phyloP scores from a whole-genome alignment of 1,284 basidiomycete species.

The Dichomitus squalens region DNA sequence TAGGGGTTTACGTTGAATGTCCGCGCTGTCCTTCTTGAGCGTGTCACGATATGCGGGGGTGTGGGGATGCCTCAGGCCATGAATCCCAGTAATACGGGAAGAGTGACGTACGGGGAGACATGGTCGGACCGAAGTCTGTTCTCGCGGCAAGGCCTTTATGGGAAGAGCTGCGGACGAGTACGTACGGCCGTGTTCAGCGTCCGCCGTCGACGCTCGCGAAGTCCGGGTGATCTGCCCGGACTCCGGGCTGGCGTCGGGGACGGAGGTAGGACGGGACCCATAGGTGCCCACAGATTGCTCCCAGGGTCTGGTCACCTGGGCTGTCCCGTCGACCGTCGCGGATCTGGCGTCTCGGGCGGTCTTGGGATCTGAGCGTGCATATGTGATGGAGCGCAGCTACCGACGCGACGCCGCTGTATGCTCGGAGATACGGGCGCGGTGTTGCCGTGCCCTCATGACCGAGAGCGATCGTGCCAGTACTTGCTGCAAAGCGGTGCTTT shows the following conservation, averaged over 20 bases:
- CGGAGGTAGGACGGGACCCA: conserved; percentile 4
- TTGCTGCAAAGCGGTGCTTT: not conserved
- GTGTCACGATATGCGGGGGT: not conserved
- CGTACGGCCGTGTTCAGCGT: no score
- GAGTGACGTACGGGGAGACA: no score
- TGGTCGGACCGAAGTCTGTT: no score
- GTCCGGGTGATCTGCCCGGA: not conserved
- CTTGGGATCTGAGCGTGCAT: no score
- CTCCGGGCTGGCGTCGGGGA: not conserved
- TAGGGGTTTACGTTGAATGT: not conserved
- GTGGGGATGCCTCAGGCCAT: not conserved
- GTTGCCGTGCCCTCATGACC: not conserved
- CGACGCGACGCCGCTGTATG: no score
- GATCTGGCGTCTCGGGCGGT: no score
- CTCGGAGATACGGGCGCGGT: not conserved
- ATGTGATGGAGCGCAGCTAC: no score
- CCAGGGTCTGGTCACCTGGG: not conserved
- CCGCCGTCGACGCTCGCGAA: not conserved
- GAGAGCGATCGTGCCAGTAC: no score
- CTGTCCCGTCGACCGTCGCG: no score
- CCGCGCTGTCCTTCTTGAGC: not conserved
- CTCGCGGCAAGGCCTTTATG: no score
- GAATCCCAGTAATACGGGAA: no score
- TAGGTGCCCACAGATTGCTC: conserved; percentile 5
- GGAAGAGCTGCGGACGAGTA: no score